phyloP scores from a whole-genome alignment of 495 filamentous ascomycete species.

The Penicillium fimorum region DNA sequence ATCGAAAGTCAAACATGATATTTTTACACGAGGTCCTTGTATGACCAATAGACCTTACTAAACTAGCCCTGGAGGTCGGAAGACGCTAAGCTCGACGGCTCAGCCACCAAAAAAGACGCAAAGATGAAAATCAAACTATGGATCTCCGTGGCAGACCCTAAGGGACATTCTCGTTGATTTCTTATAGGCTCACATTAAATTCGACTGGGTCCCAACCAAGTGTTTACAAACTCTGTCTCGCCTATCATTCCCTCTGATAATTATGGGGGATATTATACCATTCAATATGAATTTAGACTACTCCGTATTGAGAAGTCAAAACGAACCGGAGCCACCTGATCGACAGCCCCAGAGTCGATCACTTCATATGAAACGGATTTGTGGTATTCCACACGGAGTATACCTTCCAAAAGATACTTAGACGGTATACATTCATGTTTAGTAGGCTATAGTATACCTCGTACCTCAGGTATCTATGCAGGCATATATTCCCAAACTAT shows the following conservation, averaged over 20 bases:
- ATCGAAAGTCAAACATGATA: not conserved
- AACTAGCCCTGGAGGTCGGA: not conserved
- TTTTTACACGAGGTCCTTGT: not conserved
- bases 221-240: not conserved
- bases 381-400: not conserved
- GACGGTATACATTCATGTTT: too few species aligned
- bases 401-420: not conserved
- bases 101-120: slow-evolving; percentile 7
- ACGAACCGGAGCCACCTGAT: slow-evolving; percentile 23
- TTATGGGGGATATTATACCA: not conserved
- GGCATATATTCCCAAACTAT: not conserved
- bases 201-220: slow-evolving; percentile 2
- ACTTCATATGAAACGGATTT: slow-evolving; percentile 27
- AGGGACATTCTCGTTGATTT: not conserved
- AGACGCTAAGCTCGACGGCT: slow-evolving; percentile 7
- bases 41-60: not conserved
- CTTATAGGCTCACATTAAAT: not conserved
- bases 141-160: slow-evolving; percentile 1
- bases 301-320: slow-evolving; percentile 12
- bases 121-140: not conserved
- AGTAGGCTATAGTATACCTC: too few species aligned
- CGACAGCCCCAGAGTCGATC: slow-evolving; percentile 32
- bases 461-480: too few species aligned
- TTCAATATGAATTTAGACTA: slow-evolving; percentile 1
- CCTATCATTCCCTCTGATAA: not conserved